Evolutionary conservation across 495 filamentous ascomycete species (phyloP), one percentile per base, ranked within the genome.

Genomic region (Acidiella bohemica): DNA sequence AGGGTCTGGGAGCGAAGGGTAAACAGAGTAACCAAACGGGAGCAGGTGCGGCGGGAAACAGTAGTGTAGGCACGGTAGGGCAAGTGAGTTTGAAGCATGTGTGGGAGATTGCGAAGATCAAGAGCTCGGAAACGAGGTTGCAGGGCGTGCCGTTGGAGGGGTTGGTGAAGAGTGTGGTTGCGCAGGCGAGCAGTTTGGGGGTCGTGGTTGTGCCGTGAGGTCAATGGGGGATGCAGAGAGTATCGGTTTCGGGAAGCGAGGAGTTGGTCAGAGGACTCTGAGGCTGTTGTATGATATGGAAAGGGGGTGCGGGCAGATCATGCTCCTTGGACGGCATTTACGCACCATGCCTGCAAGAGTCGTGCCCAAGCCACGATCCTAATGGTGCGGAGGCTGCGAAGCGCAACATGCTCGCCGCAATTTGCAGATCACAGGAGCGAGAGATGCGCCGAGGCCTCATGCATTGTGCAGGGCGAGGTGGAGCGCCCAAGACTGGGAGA

Each of bases 31-130:
- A 5, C 21, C 29, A 38, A 25, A 42, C 42, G 30, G 36, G 26
- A 18, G 27, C 25, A 21, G 22, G 41, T 20, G 51, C 51, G 32
- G 48, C 55, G n/a, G 45, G 72, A 62, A 75, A 73, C 21, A 78
- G 81, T 10, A 81, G 80, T n/a, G 73, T 79, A 42, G 84, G 90
- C 53, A 73, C 61, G 25, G 73, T 86, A 28, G 90, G 92, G 40
- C 73, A 71, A 11, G 70, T 96, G 28, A 86, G 80, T 44, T 66
- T 99, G 53, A 99, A 99, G 68, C 90, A 99, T 63, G 64, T 99
- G 33, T 95, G 88, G 57, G 88, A 96, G 68, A 99, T 99, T 60
- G 90, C 90, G 53, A 81, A 82, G 67, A 93, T 96, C 61, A 99
- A 99, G 70, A 75, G 84, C 45, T 45, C 32, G 39, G 90, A 97